Base-by-base conservation (phyloP, 768 basidiomycete genomes). In the Rubroboletus pulcherrimus region DNA sequence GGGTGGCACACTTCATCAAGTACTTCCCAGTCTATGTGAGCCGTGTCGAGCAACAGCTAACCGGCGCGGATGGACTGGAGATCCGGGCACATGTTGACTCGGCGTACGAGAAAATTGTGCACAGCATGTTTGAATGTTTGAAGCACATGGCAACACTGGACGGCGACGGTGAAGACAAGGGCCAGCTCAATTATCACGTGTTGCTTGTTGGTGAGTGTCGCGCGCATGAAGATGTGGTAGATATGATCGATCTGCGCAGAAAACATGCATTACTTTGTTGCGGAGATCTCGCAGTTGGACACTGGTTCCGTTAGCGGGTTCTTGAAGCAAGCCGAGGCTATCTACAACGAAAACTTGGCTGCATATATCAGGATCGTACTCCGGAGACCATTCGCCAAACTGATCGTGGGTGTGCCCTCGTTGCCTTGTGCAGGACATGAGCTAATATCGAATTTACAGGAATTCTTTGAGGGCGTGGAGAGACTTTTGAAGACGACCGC, bases 131-230 rank as follows among this genome's bases (percentile, higher is more conserved):
- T 66, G 94, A 93, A 43, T 88, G 85, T 14, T 71, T 98, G 58
- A 94, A 93, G 72, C 93, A 95, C 57, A 92, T 98, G 83, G 96
- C 95, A 11, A 98, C 97, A 71, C 75, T 96, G 79, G 89, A 94
- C 54, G 91, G 92, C 0, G 92, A 91, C 53, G 89, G 84, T 0
- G 96, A 98, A 66, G 95, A 94, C 71, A 98, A 98, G 72, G 94
- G 94, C 0, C 93, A 96, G 66, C 80, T 98, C 50, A 98, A 98
- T 71, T 97, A 93, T 61, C 93, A 97, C 67, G 92, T 98, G 62
- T 88, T 96, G 65, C 78, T 98, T 57, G 89, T 98, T 54, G 96
- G 96, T 95, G 65, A 64, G 89, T 71, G 34, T 8, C 4, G 12
- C 9, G n/a, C 14, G 30, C 30, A 12, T 7, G 39, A 14, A 35